Evolutionary conservation across 208 protist species (phyloP), one percentile per base, ranked within the genome.

Genomic region (Leishmania turanica): DNA sequence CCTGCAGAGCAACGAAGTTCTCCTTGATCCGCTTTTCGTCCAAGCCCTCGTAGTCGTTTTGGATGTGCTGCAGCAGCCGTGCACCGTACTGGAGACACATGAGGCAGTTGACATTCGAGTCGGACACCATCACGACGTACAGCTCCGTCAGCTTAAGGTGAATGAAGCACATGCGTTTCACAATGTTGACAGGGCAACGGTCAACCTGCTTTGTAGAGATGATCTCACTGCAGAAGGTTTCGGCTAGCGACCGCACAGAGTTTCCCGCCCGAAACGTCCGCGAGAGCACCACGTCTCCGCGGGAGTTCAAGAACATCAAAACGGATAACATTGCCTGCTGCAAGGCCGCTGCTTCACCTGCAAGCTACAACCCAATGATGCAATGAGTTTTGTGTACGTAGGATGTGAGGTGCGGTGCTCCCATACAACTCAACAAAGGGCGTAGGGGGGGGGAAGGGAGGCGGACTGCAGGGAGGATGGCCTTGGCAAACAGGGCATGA

Each of bases 1-100:
- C 97, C 87, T 99, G 99, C 62, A 99, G 88, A 8, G 99, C 89
- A 27, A 98, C 89, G 89, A 99, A 99, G 88, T 99, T 99, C 69
- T 99, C 93, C 77, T 96, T 96, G 53, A 99, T 88, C n/a, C 79
- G 84, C 21, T 97, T 93, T 85, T 99, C 99, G 64, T 97, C 88
- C 51, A 99, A 78, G 21, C 89, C 81, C 64, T 91, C 91, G 84
- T 99, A 99, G 91, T 99, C 99, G 21, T 86, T 75, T 75, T 98
- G 89, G 42, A 99, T 95, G 45, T 98, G 82, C 62, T 98, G 90
- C 47, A 98, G 79, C 6, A 99, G 85, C 45, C 94, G 93, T 49
- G 96, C 79, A 24, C 94, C 84, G 76, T 97, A 97, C 84, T 97
- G 90, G 11, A 98, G 88, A 62, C 86, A 87, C 53, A 93, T 47